Conservation (phyloP, 1,284 basidiomycete genomes). For the Boletus sp. region DNA sequence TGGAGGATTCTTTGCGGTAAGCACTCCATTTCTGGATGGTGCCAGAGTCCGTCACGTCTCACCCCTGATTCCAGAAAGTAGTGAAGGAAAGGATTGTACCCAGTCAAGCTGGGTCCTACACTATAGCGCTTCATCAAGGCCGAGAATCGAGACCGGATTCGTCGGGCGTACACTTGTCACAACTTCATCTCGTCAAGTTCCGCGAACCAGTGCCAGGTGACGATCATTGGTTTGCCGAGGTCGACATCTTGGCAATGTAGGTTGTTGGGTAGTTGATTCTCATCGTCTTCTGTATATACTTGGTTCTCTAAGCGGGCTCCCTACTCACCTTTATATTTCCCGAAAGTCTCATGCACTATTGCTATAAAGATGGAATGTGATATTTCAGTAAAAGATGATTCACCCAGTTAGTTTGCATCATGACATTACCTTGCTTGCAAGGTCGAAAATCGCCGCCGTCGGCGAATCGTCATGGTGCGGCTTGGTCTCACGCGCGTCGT, state of each 20-base stretch:
- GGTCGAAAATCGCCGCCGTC: too few species aligned
- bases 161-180: constrained; percentile 11
- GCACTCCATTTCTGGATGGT: not conserved
- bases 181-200: constrained; percentile 16
- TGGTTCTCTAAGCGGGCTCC: too few species aligned
- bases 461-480: too few species aligned
- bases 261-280: not conserved
- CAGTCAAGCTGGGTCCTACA: not conserved
- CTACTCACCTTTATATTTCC: too few species aligned
- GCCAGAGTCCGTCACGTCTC: not conserved
- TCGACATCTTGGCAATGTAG: constrained; percentile 13
- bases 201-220: not conserved
- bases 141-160: not conserved
- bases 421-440: too few species aligned
- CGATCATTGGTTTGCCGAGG: constrained; percentile 15
- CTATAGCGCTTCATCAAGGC: constrained; percentile 19
- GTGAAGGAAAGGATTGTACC: not conserved
- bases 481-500: too few species aligned
- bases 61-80: constrained; percentile 8
- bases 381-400: too few species aligned
- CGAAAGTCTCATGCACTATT: too few species aligned
- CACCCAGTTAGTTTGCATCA: too few species aligned
- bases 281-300: not conserved
- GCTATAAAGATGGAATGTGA: too few species aligned
- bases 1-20: constrained; percentile 10